phyloP scores from a whole-genome alignment of 2,329 filamentous ascomycete genomes.

The Penicillium sp. region DNA sequence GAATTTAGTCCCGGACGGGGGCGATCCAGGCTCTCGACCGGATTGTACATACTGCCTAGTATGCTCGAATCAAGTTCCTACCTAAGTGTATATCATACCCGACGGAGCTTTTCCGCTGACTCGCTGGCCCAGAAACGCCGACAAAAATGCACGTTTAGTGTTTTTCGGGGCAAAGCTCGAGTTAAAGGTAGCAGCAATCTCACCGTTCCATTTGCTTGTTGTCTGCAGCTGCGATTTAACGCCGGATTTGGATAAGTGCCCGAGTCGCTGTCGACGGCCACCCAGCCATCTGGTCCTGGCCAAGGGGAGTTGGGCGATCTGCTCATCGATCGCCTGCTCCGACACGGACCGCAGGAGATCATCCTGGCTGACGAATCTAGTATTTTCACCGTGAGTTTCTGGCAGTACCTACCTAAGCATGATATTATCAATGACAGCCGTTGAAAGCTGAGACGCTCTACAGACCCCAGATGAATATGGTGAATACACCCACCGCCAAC shows the following conservation, averaged over 20 bases:
- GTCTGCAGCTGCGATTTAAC: neutral
- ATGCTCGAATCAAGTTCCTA: neutral
- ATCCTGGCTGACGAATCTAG: neutral
- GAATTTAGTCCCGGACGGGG: neutral
- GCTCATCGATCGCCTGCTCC: neutral
- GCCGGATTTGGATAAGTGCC: too few relatives aligned
- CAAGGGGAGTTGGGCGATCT: neutral
- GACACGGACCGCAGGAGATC: neutral
- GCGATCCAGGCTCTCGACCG: neutral
- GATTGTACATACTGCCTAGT: neutral
- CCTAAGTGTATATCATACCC: neutral
- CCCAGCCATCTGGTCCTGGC: neutral
- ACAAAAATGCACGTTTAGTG: neutral
- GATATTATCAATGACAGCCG: neutral
- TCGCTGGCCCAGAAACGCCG: neutral
- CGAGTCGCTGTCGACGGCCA: too few relatives aligned
- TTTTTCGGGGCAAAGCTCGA: neutral
- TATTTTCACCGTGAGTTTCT: neutral
- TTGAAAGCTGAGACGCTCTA: neutral
- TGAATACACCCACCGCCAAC: neutral
- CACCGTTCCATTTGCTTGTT: neutral
- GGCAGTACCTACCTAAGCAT: too few relatives aligned
- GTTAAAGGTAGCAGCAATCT: neutral
- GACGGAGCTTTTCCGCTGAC: neutral
- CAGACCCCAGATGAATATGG: neutral